Evolutionary conservation across 192 early-diverging fungal genomes (phyloP).

Genomic region (Coemansia sp.): DNA sequence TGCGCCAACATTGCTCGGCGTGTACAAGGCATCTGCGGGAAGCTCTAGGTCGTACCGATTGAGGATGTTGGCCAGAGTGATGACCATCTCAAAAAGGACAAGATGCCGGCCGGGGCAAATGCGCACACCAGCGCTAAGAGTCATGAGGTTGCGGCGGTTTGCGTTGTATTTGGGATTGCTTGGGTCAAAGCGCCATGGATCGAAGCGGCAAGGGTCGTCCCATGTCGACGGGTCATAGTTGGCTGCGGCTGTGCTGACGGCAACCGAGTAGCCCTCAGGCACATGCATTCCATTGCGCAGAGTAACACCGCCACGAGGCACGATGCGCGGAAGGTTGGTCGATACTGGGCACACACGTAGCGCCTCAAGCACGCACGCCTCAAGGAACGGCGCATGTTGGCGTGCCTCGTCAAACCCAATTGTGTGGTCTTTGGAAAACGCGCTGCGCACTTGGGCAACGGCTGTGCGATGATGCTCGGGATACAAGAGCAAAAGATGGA

Average conservation of each 20-base stretch:
- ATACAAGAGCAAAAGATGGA: conserved; percentile 43
- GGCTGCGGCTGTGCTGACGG: conserved; percentile 25
- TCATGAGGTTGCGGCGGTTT: conserved; percentile 33
- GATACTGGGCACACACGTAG: conserved; percentile 42
- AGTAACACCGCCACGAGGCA: conserved; percentile 35
- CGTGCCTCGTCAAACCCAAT: conserved; percentile 33
- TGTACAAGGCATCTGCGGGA: conserved; percentile 20
- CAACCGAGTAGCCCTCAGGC: conserved; percentile 27
- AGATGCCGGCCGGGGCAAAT: conserved; percentile 42
- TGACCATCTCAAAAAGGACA: conserved; percentile 38
- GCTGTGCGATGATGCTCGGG: conserved; percentile 18
- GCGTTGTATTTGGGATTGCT: conserved; percentile 8
- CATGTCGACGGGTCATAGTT: conserved; percentile 29
- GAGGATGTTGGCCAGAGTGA: conserved; percentile 45
- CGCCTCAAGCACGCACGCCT: conserved; percentile 44
- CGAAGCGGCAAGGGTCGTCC: conserved; percentile 8
- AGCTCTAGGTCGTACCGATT: conserved; percentile 37
- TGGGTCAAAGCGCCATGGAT: conserved; percentile 28
- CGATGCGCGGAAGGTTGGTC: conserved; percentile 30
- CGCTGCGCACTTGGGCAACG: conserved; percentile 17
- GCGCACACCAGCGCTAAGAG: conserved; percentile 39
- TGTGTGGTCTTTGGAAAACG: conserved; percentile 13
- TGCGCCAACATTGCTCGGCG: conserved; percentile 16
- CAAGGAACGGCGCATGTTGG: conserved; percentile 25
- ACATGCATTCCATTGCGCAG: conserved; percentile 25